Conservation (phyloP, 2,329 filamentous ascomycete genomes). For the Penicillium palitans region DNA sequence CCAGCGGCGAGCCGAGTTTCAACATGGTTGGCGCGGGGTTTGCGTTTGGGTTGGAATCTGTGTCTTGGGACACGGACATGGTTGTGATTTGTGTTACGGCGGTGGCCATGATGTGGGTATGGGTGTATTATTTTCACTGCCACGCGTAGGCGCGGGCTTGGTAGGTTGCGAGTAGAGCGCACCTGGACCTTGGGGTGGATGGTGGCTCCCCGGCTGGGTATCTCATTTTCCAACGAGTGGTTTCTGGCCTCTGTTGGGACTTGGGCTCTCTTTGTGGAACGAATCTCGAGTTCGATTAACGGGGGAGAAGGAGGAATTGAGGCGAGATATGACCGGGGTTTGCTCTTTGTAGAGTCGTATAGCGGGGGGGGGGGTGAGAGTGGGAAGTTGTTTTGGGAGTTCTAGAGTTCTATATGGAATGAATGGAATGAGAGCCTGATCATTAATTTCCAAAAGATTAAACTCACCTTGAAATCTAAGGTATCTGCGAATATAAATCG, state of each 20-base stretch:
- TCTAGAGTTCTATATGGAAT: not conserved
- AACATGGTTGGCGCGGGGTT: conserved; percentile 14
- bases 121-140: conserved; percentile 22
- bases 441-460: not conserved
- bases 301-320: not conserved
- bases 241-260: conserved; percentile 6
- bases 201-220: conserved; percentile 25
- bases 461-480: not conserved
- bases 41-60: conserved; percentile 1
- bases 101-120: conserved; percentile 1
- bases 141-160: conserved; percentile 15
- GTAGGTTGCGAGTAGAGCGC: conserved; percentile 18
- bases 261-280: conserved; percentile 6
- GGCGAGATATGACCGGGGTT: not conserved
- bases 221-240: conserved; percentile 37
- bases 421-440: not conserved
- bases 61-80: conserved; percentile 6
- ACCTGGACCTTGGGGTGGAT: conserved; percentile 29
- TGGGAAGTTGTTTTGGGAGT: not conserved
- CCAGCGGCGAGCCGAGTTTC: conserved; percentile 17
- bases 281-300: not conserved
- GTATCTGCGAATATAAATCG: not conserved
- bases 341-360: not conserved
- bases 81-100: conserved; percentile 21
- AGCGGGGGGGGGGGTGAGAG: not conserved